Percentiles rank a stretch among this genome's conserved stretches.
Evolutionary conservation across 83 land plant genomes (phyloP).

Genomic region (Isoetes engelmannii): DNA sequence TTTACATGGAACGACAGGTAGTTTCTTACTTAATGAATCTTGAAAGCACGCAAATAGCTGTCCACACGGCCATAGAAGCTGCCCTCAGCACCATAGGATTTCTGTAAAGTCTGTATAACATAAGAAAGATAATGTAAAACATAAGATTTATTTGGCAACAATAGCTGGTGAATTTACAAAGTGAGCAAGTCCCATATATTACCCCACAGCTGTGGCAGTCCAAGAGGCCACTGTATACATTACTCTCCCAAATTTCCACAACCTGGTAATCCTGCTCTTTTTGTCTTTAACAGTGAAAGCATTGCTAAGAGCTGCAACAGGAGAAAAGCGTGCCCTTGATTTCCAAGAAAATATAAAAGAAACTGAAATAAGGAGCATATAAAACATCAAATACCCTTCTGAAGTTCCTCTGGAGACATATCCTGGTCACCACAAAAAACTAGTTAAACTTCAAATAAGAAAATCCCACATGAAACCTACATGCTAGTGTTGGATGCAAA

Average conservation of each 20-base stretch:
- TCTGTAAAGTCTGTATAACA: conserved; percentile 56
- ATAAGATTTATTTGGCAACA: not conserved
- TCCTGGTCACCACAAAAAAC: conserved; percentile 36
- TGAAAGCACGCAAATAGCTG: conserved; percentile 53
- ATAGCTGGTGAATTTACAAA: not conserved
- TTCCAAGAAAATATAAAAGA: not conserved
- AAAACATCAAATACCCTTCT: conserved; percentile 49
- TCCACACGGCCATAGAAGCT: conserved; percentile 70
- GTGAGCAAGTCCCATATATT: conserved; percentile 1
- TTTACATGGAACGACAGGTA: too few species aligned
- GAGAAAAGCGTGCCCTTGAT: not conserved
- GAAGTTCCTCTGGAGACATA: conserved; percentile 67
- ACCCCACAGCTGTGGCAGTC: conserved; percentile 95
- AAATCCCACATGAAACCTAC: not conserved
- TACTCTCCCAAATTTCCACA: conserved; percentile 75
- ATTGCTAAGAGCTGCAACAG: conserved; percentile 51
- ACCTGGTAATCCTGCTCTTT: conserved; percentile 55
- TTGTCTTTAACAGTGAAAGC: conserved; percentile 63
- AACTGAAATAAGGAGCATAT: not conserved
- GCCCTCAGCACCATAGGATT: conserved; percentile 62
- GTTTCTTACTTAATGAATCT: conserved; percentile 26
- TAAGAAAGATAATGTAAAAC: not conserved
- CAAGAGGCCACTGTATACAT: conserved; percentile 86
- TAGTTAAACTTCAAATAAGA: conserved; percentile 2
- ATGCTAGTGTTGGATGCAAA: too few species aligned